Conservation (phyloP, 2,329 filamentous ascomycete genomes). For the Scedosporium aurantiacum region DNA sequence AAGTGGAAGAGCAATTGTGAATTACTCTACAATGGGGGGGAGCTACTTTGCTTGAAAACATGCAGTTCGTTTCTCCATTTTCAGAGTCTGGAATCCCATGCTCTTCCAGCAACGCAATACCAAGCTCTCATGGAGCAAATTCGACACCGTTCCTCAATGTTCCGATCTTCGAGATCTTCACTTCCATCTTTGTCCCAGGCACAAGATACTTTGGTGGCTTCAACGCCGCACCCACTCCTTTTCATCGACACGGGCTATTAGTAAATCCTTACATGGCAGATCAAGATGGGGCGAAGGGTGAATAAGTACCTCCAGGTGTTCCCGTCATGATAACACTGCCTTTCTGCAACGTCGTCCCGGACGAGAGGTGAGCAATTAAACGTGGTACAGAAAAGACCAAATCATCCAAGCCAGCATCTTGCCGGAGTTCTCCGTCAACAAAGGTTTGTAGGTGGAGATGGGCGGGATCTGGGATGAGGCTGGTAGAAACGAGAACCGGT, state of each 20-base stretch:
- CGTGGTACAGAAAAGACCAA: conserved; percentile 47
- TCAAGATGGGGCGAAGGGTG: background rate
- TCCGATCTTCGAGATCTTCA: conserved; percentile 26
- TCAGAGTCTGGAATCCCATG: no score
- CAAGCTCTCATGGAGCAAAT: background rate
- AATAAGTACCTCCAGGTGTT: conserved; percentile 26
- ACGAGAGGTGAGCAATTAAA: conserved; percentile 24
- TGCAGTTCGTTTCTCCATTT: no score
- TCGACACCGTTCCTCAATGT: conserved; percentile 27
- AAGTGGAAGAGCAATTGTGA: no score
- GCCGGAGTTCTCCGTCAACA: conserved; percentile 48
- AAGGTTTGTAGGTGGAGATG: conserved; percentile 43
- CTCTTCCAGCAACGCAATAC: no score
- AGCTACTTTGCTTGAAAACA: no score
- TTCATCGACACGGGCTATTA: background rate
- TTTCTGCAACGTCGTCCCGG: conserved; percentile 30
- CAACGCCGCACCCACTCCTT: conserved; percentile 31
- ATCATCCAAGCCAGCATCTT: conserved; percentile 40
- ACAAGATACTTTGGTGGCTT: conserved; percentile 25
- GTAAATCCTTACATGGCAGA: background rate
- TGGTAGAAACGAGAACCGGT: conserved; percentile 54
- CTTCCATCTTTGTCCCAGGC: conserved; percentile 27
- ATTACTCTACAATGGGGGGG: no score
- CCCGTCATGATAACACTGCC: conserved; percentile 35
- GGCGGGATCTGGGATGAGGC: conserved; percentile 46